Percentiles rank a stretch among this genome's conserved stretches.
Conservation (phyloP, 495 filamentous ascomycete genomes). For the Mycothermus thermophilus region DNA sequence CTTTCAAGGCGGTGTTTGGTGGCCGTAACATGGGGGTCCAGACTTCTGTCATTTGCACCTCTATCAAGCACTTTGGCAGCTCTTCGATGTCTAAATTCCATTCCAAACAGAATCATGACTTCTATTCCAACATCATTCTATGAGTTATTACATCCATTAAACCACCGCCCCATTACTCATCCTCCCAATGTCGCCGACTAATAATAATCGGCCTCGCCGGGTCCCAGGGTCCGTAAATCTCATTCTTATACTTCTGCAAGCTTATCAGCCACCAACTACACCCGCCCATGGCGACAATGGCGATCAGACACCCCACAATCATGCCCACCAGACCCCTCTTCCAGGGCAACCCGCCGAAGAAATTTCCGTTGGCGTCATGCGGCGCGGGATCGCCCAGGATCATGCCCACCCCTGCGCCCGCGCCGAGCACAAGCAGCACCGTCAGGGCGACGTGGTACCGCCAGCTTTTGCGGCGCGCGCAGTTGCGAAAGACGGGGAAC, state of each 20-base stretch:
- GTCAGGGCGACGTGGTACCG: conserved; percentile 69
- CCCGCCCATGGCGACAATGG: conserved; percentile 65
- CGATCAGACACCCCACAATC: conserved; percentile 53
- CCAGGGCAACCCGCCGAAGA: conserved; percentile 45
- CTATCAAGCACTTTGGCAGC: too few relatives aligned
- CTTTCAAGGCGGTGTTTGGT: too few relatives aligned
- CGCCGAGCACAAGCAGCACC: conserved; percentile 60
- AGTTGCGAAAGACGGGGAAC: conserved; percentile 86
- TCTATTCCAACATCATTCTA: too few relatives aligned
- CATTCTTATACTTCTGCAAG: conserved; percentile 97
- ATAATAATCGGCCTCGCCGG: conserved; percentile 75
- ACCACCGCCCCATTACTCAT: conserved; percentile 17
- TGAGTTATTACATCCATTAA: background rate
- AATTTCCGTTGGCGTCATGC: conserved; percentile 1
- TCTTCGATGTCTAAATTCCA: too few relatives aligned
- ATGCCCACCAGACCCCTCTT: conserved; percentile 58
- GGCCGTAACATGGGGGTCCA: too few relatives aligned
- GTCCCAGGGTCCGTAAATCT: conserved; percentile 97
- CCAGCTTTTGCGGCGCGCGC: conserved; percentile 73
- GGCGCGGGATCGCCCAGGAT: conserved; percentile 30
- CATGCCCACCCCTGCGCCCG: conserved; percentile 65
- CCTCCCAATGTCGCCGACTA: conserved; percentile 35
- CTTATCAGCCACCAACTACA: conserved; percentile 98
- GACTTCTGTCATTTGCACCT: too few relatives aligned
- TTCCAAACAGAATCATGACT: too few relatives aligned